Evolutionary conservation across 169 alveolate species (phyloP).

Genomic region (Amoebophrya sp.): DNA sequence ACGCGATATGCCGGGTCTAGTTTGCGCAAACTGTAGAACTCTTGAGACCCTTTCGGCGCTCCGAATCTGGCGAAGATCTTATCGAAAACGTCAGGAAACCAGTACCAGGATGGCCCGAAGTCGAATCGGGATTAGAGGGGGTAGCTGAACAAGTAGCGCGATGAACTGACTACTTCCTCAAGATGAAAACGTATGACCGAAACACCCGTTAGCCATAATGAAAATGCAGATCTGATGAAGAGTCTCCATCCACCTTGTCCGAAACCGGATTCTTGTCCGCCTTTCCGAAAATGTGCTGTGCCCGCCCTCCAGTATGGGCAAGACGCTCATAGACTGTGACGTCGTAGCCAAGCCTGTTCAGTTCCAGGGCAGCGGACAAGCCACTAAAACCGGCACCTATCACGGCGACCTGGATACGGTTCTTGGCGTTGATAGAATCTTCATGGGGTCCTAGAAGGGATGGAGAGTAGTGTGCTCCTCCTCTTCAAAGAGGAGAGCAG

Average conservation of each 20-base stretch:
- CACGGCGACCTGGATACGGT: constrained; percentile 22
- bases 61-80: background rate
- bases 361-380: background rate
- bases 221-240: no score
- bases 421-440: no score
- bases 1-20: constrained; percentile 4
- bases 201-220: no score
- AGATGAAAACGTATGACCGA: no score
- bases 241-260: no score
- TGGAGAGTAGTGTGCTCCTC: no score
- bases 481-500: no score
- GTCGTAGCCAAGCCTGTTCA: background rate
- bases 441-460: no score
- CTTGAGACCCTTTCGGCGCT: background rate
- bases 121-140: no score
- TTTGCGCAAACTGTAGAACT: background rate
- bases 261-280: background rate
- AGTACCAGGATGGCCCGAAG: constrained; percentile 23
- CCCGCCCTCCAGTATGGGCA: background rate
- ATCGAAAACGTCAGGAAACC: constrained; percentile 8
- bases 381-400: background rate
- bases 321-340: constrained; percentile 10
- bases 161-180: no score
- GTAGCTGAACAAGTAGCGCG: no score
- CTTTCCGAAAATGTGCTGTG: background rate